Evolutionary conservation across 225 moss, liverwort and hornwort species (phyloP), one percentile per base, ranked within the genome.

Genomic region (Pleurozium schreberi): DNA sequence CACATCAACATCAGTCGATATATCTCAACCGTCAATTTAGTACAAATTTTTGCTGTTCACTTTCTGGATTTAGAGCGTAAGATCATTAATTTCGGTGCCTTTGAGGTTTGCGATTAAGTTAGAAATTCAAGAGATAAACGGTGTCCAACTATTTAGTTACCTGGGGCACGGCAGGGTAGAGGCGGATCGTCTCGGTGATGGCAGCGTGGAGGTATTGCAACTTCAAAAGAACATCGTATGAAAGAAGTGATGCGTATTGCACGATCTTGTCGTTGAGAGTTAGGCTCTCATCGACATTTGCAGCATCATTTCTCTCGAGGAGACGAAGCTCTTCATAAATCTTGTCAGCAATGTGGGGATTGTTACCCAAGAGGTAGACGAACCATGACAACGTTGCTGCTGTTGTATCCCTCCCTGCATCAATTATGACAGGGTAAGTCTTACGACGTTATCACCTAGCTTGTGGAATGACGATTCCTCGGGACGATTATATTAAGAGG

Each of bases 101-200:
- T 33, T 19, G 38, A 67, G 42, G 45, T 8, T 55, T 30, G 5
- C 50, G 53, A 43, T 40, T 15, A 18, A 21, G 3, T 43, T 18
- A 15, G 6, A 19, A 42, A 81, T 57, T 47, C 81, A 82, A 38
- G 75, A 57, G 43, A 34, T 58, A 26, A 59, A 36, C 13, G 19
- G 25, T 89, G 45, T 65, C 47, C 65, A 40, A 67, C 38, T 84
- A 58, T 12, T 23, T 20, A 7, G 5, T 17, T 80, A 95, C 95
- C 93, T 95, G 95, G 74, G 95, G 95, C 31, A 95, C 95, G 31
- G 95, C 95, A 63, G 95, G 95, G 80, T 95, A 92, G 55, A 95
- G 93, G 63, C 94, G 92, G 85, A 94, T 87, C n/a, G 94, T 94
- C 90, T 94, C 94, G 13, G 94, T 94, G 81, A 94, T 88, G 67